phyloP scores from a whole-genome alignment of 257 asterid genomes.

The Salvia hispanica region DNA sequence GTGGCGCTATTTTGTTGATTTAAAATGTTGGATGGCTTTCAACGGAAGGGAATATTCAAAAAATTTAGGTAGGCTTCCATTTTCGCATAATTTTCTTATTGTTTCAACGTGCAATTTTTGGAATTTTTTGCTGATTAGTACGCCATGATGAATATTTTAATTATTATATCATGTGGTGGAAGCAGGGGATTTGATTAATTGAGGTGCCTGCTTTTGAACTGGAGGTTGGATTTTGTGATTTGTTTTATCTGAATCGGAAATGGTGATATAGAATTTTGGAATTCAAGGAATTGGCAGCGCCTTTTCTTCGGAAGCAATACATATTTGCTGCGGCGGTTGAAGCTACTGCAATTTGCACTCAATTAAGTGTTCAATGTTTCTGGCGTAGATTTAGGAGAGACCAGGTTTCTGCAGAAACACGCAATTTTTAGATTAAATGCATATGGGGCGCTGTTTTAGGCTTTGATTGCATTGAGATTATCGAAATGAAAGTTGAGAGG shows the following conservation, averaged over 20 bases:
- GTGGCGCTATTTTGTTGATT: constrained; percentile 50
- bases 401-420: constrained; percentile 18
- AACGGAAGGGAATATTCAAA: constrained; percentile 39
- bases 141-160: constrained; percentile 3
- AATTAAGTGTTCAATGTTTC: constrained; percentile 39
- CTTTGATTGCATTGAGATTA: constrained; percentile 28
- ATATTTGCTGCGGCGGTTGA: constrained; percentile 39
- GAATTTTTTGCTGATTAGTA: constrained; percentile 31
- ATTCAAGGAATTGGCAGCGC: constrained; percentile 29
- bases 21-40: constrained; percentile 52
- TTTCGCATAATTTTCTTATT: constrained; percentile 40
- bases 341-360: constrained; percentile 32
- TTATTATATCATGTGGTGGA: constrained; percentile 22
- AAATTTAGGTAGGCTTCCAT: constrained; percentile 53
- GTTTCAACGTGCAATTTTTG: constrained; percentile 30
- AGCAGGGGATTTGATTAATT: constrained; percentile 29
- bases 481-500: constrained; percentile 55
- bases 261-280: constrained; percentile 23
- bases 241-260: constrained; percentile 35
- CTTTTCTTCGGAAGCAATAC: constrained; percentile 35
- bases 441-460: constrained; percentile 24
- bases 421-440: constrained; percentile 28
- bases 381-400: constrained; percentile 31
- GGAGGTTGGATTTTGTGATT: constrained; percentile 50
- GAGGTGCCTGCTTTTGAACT: constrained; percentile 36